Evolutionary conservation across 2,329 filamentous ascomycete species (phyloP).

Genomic region (Ascochyta rabiei): DNA sequence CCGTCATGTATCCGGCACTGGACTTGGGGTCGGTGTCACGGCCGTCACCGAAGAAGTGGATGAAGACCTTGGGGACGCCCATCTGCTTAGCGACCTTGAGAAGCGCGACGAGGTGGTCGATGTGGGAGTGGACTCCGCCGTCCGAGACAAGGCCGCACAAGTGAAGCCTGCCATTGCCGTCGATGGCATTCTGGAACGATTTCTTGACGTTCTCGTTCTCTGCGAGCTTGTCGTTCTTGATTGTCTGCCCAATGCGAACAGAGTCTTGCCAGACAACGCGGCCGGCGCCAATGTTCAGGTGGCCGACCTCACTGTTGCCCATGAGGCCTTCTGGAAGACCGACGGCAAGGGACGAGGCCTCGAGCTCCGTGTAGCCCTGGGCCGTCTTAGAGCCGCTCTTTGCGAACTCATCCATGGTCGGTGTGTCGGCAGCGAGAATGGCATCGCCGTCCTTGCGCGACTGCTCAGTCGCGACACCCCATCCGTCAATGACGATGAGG

Average conservation of each 20-base stretch:
- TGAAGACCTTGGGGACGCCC: constrained; percentile 87
- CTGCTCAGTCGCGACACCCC: constrained; percentile 82
- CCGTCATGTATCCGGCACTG: constrained; percentile 83
- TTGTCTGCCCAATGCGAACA: constrained; percentile 91
- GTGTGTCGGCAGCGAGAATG: constrained; percentile 90
- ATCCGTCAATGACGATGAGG: constrained; percentile 97
- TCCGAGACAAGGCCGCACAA: constrained; percentile 91
- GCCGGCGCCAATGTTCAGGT: constrained; percentile 97
- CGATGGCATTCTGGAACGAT: constrained; percentile 79
- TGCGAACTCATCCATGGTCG: constrained; percentile 88
- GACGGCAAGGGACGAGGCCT: constrained; percentile 94
- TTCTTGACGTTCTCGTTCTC: constrained; percentile 78
- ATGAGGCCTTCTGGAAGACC: constrained; percentile 96
- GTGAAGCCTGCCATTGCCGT: constrained; percentile 90
- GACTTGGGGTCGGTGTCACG: constrained; percentile 98
- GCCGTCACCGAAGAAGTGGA: constrained; percentile 99
- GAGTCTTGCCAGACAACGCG: constrained; percentile 96
- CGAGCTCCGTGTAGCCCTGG: constrained; percentile 88
- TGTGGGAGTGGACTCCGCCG: constrained; percentile 96
- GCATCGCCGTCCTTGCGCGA: constrained; percentile 92
- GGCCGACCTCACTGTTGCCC: constrained; percentile 98
- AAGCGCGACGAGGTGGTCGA: constrained; percentile 87
- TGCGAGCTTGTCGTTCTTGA: constrained; percentile 83
- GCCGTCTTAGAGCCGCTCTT: constrained; percentile 70
- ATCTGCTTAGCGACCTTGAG: constrained; percentile 89